phyloP scores from a whole-genome alignment of 1,284 basidiomycete genomes.

The Cystobasidium pallidum region DNA sequence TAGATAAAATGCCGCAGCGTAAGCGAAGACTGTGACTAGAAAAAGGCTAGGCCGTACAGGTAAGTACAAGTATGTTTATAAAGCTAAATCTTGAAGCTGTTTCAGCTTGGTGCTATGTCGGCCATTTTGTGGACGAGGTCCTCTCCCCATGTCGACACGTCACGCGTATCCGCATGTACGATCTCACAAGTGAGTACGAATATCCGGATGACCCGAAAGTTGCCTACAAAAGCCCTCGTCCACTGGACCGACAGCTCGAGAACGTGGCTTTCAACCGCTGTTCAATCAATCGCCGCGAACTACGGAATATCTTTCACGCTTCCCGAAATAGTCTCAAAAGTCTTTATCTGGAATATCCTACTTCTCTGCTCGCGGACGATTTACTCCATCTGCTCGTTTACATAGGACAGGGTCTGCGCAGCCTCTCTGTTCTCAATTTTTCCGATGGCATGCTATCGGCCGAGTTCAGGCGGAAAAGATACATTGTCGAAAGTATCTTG shows the following conservation, averaged over 20 bases:
- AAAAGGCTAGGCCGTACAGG: no score
- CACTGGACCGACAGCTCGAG: neutral
- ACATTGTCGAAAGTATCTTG: conserved; percentile 17
- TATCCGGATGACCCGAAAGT: neutral
- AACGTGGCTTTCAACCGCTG: conserved; percentile 29
- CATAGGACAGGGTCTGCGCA: conserved; percentile 2
- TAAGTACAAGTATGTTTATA: no score
- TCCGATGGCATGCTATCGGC: neutral
- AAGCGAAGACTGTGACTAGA: neutral
- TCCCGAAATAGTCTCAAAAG: conserved; percentile 5
- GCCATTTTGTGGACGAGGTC: conserved; percentile 27
- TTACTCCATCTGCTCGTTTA: neutral
- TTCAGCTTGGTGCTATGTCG: conserved; percentile 19
- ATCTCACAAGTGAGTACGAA: conserved; percentile 4
- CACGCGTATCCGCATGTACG: conserved; percentile 11
- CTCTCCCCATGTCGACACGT: neutral
- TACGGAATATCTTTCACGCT: conserved; percentile 4
- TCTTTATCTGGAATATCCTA: conserved; percentile 28
- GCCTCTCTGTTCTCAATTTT: conserved; percentile 4
- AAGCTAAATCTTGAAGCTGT: neutral
- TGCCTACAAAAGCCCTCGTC: neutral
- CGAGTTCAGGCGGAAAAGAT: neutral
- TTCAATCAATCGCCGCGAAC: neutral
- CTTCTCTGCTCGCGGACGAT: conserved; percentile 1
- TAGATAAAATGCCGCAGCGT: conserved; percentile 27